Evolutionary conservation across 2,329 filamentous ascomycete species (phyloP), one percentile per base, ranked within the genome.

Genomic region (Cercospora zeae-maydis): DNA sequence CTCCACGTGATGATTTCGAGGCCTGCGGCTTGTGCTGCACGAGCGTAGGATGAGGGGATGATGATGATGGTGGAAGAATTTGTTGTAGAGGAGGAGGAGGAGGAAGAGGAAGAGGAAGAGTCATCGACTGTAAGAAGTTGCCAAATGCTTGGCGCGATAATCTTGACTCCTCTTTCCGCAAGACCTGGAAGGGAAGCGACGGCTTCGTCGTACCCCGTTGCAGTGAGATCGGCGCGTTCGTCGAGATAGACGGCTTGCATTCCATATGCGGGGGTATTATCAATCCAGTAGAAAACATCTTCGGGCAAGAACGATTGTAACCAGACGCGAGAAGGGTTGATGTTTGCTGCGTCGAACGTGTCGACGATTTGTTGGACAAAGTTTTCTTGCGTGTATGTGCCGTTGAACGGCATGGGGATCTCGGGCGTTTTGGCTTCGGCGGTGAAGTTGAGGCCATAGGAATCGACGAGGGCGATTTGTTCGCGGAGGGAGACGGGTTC

Each of bases 1-100:
- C 82, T 85, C 88, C 88, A 91, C 0, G 86, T 83, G 45, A 90
- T 82, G 63, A 91, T 84, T 54, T 87, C 81, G 47, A 91, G 77
- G 0, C 85, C 86, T 6, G 86, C 81, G 67, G 82, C 78, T 72
- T 85, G 86, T 19, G 86, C 87, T 53, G 80, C 80, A 49, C 76
- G 77, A 4, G 88, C 88, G 68, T 91, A 91, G 39, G 76, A 77
- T 49, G 84, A 88, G 4, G 88, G 85, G 5, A 88, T 80, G 42
- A 89, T 86, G 67, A 6, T n/a, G n/a, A n/a, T n/a, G n/a, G n/a
- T n/a, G n/a, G n/a, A n/a, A n/a, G n/a, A n/a, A n/a, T n/a, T n/a
- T n/a, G n/a, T n/a, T n/a, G n/a, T n/a, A n/a, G n/a, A n/a, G n/a
- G n/a, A n/a, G n/a, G n/a, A n/a, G n/a, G n/a, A n/a, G n/a, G n/a